phyloP scores from a whole-genome alignment of 352 stramenopile genomes.

The Pythium utonaiense region DNA sequence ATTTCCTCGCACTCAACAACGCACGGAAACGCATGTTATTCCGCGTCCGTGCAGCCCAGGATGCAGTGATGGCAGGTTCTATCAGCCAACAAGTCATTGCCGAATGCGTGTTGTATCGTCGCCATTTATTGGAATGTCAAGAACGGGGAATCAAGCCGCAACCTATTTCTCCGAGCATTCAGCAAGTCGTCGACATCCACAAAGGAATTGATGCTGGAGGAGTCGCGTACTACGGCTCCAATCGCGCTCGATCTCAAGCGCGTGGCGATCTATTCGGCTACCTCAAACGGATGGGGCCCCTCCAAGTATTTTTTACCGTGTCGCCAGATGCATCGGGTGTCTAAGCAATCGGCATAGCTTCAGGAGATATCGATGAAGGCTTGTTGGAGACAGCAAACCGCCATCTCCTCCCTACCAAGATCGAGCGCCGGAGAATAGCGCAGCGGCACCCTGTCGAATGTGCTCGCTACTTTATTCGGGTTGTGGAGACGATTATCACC shows the following conservation, averaged over 20 bases:
- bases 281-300: conserved; percentile 22
- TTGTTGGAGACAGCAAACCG: conserved; percentile 12
- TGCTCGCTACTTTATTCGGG: conserved; percentile 22
- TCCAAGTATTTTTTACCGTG: conserved; percentile 27
- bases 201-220: conserved; percentile 19
- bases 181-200: conserved; percentile 15
- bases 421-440: conserved; percentile 13
- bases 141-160: neutral
- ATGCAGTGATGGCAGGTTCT: conserved; percentile 10
- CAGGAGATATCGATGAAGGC: neutral
- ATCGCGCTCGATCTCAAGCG: conserved; percentile 12
- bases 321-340: conserved; percentile 24
- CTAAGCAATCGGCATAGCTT: conserved; percentile 17
- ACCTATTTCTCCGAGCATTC: neutral
- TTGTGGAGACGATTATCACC: conserved; percentile 21
- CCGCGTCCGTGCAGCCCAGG: conserved; percentile 15
- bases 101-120: conserved; percentile 19
- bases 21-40: conserved; percentile 20
- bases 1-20: conserved; percentile 14
- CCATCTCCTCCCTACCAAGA: conserved; percentile 12
- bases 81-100: conserved; percentile 2
- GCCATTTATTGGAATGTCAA: neutral
- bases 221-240: conserved; percentile 23
- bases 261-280: conserved; percentile 25
- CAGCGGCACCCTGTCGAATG: conserved; percentile 19